These are phyloP conservation scores for Bipolaris bicolor DNA, from an alignment of 2,329 filamentous ascomycete genomes.

Conservation along the genomic window DNA sequence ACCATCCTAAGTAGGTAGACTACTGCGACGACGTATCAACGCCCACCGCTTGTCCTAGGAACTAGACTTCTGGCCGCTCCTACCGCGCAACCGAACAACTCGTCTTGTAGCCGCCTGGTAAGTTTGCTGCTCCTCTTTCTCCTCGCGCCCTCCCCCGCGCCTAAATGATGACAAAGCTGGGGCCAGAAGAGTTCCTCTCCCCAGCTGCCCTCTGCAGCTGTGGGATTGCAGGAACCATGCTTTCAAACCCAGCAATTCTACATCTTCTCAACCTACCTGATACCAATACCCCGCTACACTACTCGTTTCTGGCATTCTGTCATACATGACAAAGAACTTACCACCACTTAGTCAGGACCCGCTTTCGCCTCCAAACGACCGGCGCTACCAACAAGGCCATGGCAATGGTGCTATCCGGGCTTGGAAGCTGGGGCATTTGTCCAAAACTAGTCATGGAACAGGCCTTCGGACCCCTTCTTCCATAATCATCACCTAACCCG, in stretches of 20 bases:
- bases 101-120: neutral
- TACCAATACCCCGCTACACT: neutral
- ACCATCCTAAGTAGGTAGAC: no score
- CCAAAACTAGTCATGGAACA: conserved; percentile 1
- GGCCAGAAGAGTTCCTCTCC: conserved; percentile 42
- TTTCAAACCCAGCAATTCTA: conserved; percentile 31
- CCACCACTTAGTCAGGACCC: neutral
- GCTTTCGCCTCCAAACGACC: neutral
- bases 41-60: no score
- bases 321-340: neutral
- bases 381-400: conserved; percentile 1
- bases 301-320: neutral
- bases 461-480: neutral
- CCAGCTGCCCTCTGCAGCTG: neutral
- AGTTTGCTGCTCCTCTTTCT: neutral
- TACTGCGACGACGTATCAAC: no score
- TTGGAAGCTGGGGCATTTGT: neutral
- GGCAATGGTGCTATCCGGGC: neutral
- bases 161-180: conserved; percentile 44
- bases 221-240: conserved; percentile 30
- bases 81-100: no score
- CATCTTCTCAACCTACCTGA: conserved; percentile 38
- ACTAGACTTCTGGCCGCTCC: no score
- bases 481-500: neutral
- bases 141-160: neutral